Conservation (phyloP, 495 filamentous ascomycete genomes). For the Talaromyces proteolyticus region DNA sequence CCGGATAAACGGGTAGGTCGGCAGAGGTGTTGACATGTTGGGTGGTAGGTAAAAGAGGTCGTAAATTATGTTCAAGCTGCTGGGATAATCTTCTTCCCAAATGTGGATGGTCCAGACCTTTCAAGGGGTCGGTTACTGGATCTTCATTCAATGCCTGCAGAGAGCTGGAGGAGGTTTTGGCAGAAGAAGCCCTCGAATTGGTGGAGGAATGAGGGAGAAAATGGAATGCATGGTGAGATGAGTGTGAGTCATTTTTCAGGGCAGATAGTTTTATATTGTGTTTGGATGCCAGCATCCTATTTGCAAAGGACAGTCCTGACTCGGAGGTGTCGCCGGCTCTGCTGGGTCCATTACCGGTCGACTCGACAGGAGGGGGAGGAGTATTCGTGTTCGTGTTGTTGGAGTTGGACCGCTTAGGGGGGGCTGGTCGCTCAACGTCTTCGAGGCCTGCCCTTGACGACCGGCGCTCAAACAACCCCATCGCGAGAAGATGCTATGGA, state of each 20-base stretch:
- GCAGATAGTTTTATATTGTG: background rate
- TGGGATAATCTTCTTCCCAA: constrained; percentile 24
- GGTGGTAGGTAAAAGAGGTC: constrained; percentile 1
- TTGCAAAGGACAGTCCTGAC: constrained; percentile 6
- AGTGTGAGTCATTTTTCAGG: background rate
- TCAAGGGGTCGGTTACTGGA: constrained; percentile 32
- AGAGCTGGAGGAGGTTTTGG: constrained; percentile 40
- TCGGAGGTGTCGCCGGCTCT: background rate
- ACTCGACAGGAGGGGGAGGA: background rate
- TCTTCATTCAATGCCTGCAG: constrained; percentile 41
- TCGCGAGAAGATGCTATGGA: constrained; percentile 6
- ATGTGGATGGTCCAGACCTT: constrained; percentile 23
- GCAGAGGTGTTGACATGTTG: constrained; percentile 6
- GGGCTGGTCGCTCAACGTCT: constrained; percentile 1
- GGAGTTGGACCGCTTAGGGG: background rate
- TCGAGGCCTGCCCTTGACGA: constrained; percentile 16
- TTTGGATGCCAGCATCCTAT: constrained; percentile 8
- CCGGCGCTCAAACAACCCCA: constrained; percentile 17
- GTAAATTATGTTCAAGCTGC: constrained; percentile 11
- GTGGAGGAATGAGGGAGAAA: constrained; percentile 31
- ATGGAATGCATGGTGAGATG: constrained; percentile 30
- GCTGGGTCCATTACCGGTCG: background rate
- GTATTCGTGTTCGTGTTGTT: too few species aligned
- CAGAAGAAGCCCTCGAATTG: constrained; percentile 30
- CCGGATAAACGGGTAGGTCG: constrained; percentile 46